A percentile compares a stretch with the other conserved stretches of the same genome.
These are phyloP conservation scores for Phlebopus sp. DNA, from an alignment of 1,284 basidiomycete genomes.

Conservation along the genomic window DNA sequence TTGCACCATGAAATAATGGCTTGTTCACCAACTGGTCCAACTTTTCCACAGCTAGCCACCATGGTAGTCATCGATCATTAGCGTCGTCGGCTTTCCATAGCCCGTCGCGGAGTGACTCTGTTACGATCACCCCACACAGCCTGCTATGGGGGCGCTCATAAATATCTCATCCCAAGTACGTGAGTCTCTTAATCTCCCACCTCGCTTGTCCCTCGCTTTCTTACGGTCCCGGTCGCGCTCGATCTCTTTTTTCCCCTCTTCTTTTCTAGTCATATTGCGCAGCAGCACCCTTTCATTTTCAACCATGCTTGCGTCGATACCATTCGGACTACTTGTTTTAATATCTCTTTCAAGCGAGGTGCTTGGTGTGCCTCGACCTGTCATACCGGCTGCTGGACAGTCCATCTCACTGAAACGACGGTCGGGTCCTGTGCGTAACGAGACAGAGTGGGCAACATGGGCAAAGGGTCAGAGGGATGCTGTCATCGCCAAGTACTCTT, in stretches of 20 bases:
- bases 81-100: conserved; percentile 1
- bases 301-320: conserved; percentile 13
- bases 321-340: conserved; percentile 14
- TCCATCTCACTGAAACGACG: conserved; percentile 19
- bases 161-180: conserved; percentile 11
- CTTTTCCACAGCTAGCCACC: too few species aligned
- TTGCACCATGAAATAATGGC: too few species aligned
- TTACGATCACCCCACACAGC: neutral
- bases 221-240: too few species aligned
- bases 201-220: neutral
- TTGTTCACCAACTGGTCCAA: too few species aligned
- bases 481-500: conserved; percentile 24
- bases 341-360: conserved; percentile 12
- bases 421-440: conserved; percentile 13
- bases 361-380: conserved; percentile 11
- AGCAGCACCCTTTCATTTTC: conserved; percentile 6
- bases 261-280: conserved; percentile 1
- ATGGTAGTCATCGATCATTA: too few species aligned
- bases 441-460: conserved; percentile 23
- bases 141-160: conserved; percentile 1
- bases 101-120: neutral
- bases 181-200: conserved; percentile 13
- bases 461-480: conserved; percentile 20
- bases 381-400: conserved; percentile 16
- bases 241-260: neutral